Conservation (phyloP, 768 basidiomycete species). For the Cystobasidium onofrii region DNA sequence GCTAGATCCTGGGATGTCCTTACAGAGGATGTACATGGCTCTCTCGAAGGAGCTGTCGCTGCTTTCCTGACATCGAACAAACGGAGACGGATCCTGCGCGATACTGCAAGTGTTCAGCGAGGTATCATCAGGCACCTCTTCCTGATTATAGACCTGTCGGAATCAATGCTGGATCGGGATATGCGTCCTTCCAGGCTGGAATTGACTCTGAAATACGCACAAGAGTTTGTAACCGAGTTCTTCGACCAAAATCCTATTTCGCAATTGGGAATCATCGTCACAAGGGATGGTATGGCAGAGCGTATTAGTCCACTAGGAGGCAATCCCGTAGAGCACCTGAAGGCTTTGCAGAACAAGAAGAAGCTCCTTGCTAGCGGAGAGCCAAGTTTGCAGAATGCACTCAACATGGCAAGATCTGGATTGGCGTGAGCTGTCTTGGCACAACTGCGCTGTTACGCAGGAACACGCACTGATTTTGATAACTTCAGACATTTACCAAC, state of each 20-base stretch:
- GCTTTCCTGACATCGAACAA: constrained; percentile 78
- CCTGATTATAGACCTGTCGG: constrained; percentile 81
- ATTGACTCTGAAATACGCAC: constrained; percentile 75
- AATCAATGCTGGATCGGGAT: constrained; percentile 89
- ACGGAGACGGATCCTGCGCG: constrained; percentile 72
- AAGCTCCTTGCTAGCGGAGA: constrained; percentile 85
- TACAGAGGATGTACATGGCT: constrained; percentile 89
- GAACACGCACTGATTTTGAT: not conserved
- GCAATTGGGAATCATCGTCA: constrained; percentile 88
- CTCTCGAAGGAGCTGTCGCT: constrained; percentile 78
- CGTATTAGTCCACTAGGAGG: constrained; percentile 87
- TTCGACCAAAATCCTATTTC: constrained; percentile 99
- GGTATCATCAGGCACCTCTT: constrained; percentile 94
- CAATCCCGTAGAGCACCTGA: constrained; percentile 93
- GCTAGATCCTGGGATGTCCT: constrained; percentile 94
- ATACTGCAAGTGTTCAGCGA: constrained; percentile 77
- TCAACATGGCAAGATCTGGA: constrained; percentile 89
- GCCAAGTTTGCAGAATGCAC: constrained; percentile 89
- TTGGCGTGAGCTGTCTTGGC: constrained; percentile 60
- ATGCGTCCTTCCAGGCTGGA: constrained; percentile 92
- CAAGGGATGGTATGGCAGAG: constrained; percentile 84
- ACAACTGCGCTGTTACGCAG: not conserved
- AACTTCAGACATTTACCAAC: constrained; percentile 82
- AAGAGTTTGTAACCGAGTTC: constrained; percentile 91
- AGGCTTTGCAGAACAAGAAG: constrained; percentile 60